Base-by-base conservation (phyloP, 306 rosid species). In the Fragaria ananassa region DNA sequence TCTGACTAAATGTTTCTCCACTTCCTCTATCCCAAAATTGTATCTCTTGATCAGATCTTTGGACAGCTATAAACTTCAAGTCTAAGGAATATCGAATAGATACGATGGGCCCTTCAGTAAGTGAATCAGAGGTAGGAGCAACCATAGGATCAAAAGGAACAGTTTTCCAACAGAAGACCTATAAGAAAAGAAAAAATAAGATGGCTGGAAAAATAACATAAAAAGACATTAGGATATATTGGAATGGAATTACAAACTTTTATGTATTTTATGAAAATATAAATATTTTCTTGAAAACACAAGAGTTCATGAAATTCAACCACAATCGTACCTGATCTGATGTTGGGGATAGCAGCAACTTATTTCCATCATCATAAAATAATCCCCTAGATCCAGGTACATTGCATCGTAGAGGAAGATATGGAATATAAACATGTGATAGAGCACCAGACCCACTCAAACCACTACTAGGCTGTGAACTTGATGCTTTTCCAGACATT, bases 161-260 rank as follows among this genome's bases (percentile, higher is more conserved):
- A 68, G 85, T 90, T 86, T 92, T 95, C 99, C 97, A 95, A 47
- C 97, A 91, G 79, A 92, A 89, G 68, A 92, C 89, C 99, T 95
- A 80, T 19, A 75, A 9, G 34, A 12, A 29, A 54, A 34, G 39
- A 51, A 66, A 37, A 50, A 50, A 60, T 34, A 27, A 64, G 74
- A 60, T 47, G 65, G 78, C 41, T 70, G 60, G 9, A 19, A 39
- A 53, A 53, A 44, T 35, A 11, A 39, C 23, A 45, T 71, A 74
- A 8, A n/a, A 74, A 35, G 29, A 15, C 31, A 45, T 10, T 29
- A 3, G 13, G 21, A 74, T 74, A 42, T 44, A 74, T 45, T 74
- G 37, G 65, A 58, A 60, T 9, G 25, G 8, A 17, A 6, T 29
- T 3, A 63, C 46, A 64, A 15, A 15, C 15, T 8, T 64, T 64